Evolutionary conservation across 2,329 filamentous ascomycete genomes (phyloP).

Genomic region (Botryotinia narcissicola): DNA sequence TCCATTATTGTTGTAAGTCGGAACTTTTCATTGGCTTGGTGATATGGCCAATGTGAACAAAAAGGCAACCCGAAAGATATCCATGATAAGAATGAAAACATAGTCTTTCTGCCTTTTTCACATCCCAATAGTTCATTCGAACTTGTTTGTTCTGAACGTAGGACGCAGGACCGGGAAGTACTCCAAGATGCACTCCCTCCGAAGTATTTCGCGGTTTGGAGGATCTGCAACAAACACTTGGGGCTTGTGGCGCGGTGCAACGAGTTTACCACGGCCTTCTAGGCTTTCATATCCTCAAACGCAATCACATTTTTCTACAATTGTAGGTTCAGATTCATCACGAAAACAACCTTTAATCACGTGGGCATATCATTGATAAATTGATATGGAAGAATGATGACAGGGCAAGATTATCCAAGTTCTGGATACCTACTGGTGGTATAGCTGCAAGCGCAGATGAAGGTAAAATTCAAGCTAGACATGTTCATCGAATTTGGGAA

Average conservation of each 20-base stretch:
- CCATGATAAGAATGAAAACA: not conserved
- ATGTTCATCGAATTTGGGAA: not conserved
- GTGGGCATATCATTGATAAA: conserved; percentile 9
- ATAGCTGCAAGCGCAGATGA: conserved; percentile 57
- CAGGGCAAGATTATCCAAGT: conserved; percentile 62
- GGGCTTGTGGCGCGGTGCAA: not conserved
- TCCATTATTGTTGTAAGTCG: not conserved
- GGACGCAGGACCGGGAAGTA: not conserved
- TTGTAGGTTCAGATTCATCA: not conserved
- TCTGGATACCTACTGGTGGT: conserved; percentile 78
- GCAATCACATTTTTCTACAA: not conserved
- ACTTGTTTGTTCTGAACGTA: not conserved
- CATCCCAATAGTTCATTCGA: not conserved
- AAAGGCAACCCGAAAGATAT: not conserved
- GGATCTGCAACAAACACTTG: not conserved
- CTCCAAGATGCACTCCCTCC: not conserved
- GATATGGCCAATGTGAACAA: not conserved
- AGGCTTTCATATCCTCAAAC: not conserved
- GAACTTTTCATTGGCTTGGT: not conserved
- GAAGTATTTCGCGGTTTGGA: not conserved
- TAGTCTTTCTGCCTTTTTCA: not conserved
- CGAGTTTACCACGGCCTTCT: not conserved
- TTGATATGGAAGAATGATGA: conserved; percentile 50
- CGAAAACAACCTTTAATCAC: not conserved
- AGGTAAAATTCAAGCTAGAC: conserved; percentile 40